Evolutionary conservation across 257 asterid species (phyloP), one percentile per base, ranked within the genome.

Genomic region (Haberlea rhodopensis): DNA sequence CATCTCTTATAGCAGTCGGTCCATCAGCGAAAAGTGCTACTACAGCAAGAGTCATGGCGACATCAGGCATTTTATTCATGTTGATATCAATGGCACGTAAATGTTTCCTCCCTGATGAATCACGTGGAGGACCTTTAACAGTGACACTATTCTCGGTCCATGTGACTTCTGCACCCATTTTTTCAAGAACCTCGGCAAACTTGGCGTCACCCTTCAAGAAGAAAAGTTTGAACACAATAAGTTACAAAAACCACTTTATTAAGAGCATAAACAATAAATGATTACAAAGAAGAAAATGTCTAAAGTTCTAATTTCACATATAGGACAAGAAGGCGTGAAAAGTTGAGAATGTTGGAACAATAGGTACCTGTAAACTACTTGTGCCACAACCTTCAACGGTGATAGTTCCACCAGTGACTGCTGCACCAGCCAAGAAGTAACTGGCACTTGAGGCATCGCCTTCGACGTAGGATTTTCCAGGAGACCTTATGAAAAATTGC

Each of bases 371-470:
- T 76, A 94, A 86, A 80, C 99, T 94, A 84, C 90, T 84, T 43
- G 95, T 87, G 70, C 99, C 99, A 60, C 99, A 94, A 52, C 99
- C 99, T 85, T 94, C 96, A 65, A 90, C 99, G 1, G 97, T 80
- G n/a, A 83, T 37, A 28, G 97, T 90, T 71, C 99, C 99, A 66
- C 97, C 96, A 1, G 96, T 94, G 68, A 87, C 74, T 60, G 99
- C 97, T 53, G 99, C 99, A 66, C 99, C 99, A 32, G 96, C 99
- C 85, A 94, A 82, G 84, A 94, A 94, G 86, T 94, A 94, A 75
- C 99, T 94, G 67, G 99, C 97, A 62, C 97, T 94, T n/a, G 97
- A 94, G 68, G 99, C 99, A 75, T 94, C 99, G 62, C 97, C 99
- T 86, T 94, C 99, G 9, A 94, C 99, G 43, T 76, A 90, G 56